Base-by-base conservation (phyloP, 352 stramenopile species). In the Globisporangium polare region DNA sequence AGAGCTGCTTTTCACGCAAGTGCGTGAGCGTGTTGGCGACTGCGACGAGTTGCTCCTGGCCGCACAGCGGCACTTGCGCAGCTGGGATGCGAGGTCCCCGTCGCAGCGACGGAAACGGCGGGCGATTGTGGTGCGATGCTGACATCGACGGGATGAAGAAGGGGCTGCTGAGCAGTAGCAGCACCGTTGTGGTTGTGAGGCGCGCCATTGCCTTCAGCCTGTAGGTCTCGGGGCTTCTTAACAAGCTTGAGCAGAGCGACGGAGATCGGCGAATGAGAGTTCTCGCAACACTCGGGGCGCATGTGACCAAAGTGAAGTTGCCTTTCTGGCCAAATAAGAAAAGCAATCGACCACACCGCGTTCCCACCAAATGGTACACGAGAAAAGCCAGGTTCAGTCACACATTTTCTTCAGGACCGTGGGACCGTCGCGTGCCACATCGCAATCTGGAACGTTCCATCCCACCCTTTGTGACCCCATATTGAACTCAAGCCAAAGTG, bases 1-100 rank as follows among this genome's bases (percentile, higher is more conserved):
- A 91, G 46, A 75, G 66, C 50, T 64, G 47, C 50, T 83, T 82
- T 47, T 71, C 72, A 53, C 67, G 56, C 60, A 87, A 82, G n/a
- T 67, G 82, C 10, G 51, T 70, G 27, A 87, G 52, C 4, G 60
- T 63, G 3, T 54, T 31, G 37, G 70, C 22, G 15, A 67, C 66
- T 0, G 54, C 69, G 53, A 84, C 47, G 60, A 86, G 54, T 52
- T 86, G 63, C 5, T 66, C 68, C 45, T 72, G 56, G 61, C 72
- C 70, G 58, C 81, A 90, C 22, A 77, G 58, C 29, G 67, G 63
- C 18, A 83, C 78, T 29, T 67, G 65, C 12, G 67, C 20, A 18
- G 42, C 18, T 1, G 43, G 24, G 12, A 49, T 10, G 5, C 9
- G 3, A 17, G 46, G 45, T 24, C 22, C 56, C 10, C 20, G 39